phyloP scores from a whole-genome alignment of 2,329 filamentous ascomycete genomes.

The Bertia moriformis region DNA sequence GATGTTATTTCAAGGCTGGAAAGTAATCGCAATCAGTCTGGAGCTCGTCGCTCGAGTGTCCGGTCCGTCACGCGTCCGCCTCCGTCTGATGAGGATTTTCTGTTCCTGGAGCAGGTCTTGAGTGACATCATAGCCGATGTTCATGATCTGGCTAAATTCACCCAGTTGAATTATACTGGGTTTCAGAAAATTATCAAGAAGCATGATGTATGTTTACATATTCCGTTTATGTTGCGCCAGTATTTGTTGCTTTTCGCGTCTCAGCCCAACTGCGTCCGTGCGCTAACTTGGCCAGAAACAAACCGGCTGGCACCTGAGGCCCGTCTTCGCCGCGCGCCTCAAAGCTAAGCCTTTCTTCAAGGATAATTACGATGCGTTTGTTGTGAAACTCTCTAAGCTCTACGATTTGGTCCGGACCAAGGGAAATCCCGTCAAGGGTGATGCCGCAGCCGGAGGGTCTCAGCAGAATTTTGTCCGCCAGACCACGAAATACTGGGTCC shows the following conservation, averaged over 20 bases:
- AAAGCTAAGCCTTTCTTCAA: conserved; percentile 98
- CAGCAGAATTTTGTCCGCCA: conserved; percentile 94
- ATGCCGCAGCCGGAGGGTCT: conserved; percentile 75
- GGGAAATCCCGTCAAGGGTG: conserved; percentile 82
- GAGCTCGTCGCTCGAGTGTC: conserved; percentile 20
- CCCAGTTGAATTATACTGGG: conserved; percentile 94
- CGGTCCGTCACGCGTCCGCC: conserved; percentile 31
- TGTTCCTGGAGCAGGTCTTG: conserved; percentile 82
- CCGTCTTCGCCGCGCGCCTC: conserved; percentile 86
- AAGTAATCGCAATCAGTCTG: conserved; percentile 14
- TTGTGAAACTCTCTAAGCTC: conserved; percentile 84
- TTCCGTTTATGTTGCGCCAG: too few relatives aligned
- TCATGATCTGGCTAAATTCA: conserved; percentile 94
- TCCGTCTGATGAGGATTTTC: conserved; percentile 81
- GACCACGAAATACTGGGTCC: conserved; percentile 99
- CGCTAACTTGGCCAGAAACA: conserved; percentile 50
- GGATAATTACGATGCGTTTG: conserved; percentile 93
- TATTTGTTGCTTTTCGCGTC: background rate
- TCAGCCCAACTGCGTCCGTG: conserved; percentile 6
- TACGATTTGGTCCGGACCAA: conserved; percentile 90
- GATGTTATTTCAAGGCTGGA: conserved; percentile 64
- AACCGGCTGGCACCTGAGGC: conserved; percentile 82
- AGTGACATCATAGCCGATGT: conserved; percentile 98
- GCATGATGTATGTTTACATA: conserved; percentile 59
- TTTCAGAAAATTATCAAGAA: conserved; percentile 99